Percentiles rank a stretch among this genome's conserved stretches.
phyloP scores from a whole-genome alignment of 352 stramenopile genomes.

The Plasmopara halstedii region DNA sequence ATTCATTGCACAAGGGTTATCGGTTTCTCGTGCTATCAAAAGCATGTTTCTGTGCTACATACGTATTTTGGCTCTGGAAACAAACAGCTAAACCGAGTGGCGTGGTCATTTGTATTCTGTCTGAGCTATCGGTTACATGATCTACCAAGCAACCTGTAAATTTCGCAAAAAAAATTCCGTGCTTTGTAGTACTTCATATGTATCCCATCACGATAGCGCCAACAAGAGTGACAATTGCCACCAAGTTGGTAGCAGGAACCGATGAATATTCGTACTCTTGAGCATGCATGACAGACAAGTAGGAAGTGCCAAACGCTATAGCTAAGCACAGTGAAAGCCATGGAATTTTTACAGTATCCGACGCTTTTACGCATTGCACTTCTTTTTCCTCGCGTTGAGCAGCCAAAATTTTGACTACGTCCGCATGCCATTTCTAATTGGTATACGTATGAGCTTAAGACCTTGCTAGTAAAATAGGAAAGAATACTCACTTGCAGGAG shows the following conservation, averaged over 20 bases:
- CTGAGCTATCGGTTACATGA: no score
- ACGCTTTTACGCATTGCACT: conserved; percentile 20
- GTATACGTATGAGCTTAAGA: neutral
- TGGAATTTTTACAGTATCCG: conserved; percentile 26
- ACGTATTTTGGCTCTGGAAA: no score
- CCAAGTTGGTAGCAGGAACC: conserved; percentile 49
- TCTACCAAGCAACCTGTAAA: no score
- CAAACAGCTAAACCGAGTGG: no score
- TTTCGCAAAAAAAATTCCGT: no score
- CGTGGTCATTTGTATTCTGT: no score
- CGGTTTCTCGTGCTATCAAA: no score
- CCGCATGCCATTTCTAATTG: conserved; percentile 36
- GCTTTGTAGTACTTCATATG: conserved; percentile 15
- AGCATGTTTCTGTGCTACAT: no score
- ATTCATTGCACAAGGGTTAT: no score
- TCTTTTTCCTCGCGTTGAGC: conserved; percentile 24
- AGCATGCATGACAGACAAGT: conserved; percentile 40
- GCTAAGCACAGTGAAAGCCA: conserved; percentile 46
- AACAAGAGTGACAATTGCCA: conserved; percentile 30
- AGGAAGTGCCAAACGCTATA: conserved; percentile 45
- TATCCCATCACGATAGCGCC: conserved; percentile 33
- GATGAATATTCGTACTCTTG: conserved; percentile 38
- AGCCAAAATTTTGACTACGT: conserved; percentile 15
- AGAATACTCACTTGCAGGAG: conserved; percentile 23
- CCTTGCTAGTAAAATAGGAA: no score